Evolutionary conservation across 768 basidiomycete species (phyloP).

Genomic region (Auriscalpium orientale): DNA sequence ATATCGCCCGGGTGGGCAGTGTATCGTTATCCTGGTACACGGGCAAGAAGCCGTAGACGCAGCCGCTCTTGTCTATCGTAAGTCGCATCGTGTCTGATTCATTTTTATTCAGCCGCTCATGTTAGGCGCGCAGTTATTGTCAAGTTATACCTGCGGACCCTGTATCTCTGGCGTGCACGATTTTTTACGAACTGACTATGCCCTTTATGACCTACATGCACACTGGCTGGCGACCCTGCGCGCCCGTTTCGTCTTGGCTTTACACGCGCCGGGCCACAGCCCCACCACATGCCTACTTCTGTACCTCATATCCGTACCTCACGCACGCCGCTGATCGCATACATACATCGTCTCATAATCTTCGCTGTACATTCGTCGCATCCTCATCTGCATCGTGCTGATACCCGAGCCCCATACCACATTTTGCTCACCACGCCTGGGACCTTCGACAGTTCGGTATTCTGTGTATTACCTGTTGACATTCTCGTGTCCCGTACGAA

Average conservation of each 20-base stretch:
- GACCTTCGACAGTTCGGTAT: neutral
- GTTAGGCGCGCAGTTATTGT: no score
- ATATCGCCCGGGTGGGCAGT: conserved; percentile 69
- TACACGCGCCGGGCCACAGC: neutral
- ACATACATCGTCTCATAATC: neutral
- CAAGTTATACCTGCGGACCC: neutral
- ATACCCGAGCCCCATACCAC: neutral
- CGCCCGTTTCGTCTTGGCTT: neutral
- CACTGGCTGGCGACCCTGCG: neutral
- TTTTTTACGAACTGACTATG: conserved; percentile 8
- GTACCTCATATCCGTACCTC: neutral
- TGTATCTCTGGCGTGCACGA: conserved; percentile 14
- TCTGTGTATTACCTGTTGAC: neutral
- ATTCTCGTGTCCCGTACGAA: no score
- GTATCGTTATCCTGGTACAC: conserved; percentile 71
- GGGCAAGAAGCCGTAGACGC: conserved; percentile 35
- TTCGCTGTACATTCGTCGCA: neutral
- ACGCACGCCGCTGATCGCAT: neutral
- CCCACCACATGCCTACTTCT: neutral
- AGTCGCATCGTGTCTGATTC: neutral
- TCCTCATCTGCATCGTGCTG: neutral
- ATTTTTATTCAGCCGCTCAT: no score
- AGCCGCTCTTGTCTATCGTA: neutral
- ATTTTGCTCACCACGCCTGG: neutral
- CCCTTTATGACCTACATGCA: conserved; percentile 5